Evolutionary conservation across 208 protist genomes (phyloP), one percentile per base, ranked within the genome.

Genomic region (Phytomonas sp.): DNA sequence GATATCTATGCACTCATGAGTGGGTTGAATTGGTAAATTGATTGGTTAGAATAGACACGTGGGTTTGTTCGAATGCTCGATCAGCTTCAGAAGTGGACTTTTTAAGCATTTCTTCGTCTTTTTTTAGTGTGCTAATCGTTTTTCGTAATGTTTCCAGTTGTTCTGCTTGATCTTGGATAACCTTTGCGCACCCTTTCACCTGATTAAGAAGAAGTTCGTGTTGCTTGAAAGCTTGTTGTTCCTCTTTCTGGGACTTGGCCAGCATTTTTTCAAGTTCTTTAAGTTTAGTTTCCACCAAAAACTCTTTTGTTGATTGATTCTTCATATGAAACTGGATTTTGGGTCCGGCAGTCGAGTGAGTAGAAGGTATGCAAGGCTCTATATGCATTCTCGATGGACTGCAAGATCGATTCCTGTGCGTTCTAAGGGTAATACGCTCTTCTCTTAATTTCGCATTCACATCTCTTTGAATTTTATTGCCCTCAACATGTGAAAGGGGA

Each of bases 11-110:
- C 40, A 4, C 14, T 49, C 40, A 49, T 16, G 40, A 49, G 40
- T 49, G 40, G 40, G 40, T 49, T 49, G 40, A 49, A 12, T 49
- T 49, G 40, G 1, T 16, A 49, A 49, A 10, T 49, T 12, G 40
- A 12, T 12, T 23, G 16, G 68, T 67, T 11, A 94, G 67, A 33
- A 94, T 68, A 16, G 84, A 86, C 52, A 86, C 88, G 70, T 94
- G 88, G 33, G 85, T 86, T 37, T 85, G 76, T 79, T 89, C 84
- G 67, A 91, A 94, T 8, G 86, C 85, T 69, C 88, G 80, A 59
- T 92, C 86, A 19, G 80, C 63, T 19, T 81, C 78, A 19, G 80
- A 79, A 19, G 82, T 66, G 16, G 84, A 82, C 45, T 77, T 65
- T 6, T 69, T 74, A 62, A 94, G 70, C 12, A 63, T 49, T 56